Evolutionary conservation across 2,329 filamentous ascomycete genomes (phyloP).

Genomic region (Atkinsonella texensis): DNA sequence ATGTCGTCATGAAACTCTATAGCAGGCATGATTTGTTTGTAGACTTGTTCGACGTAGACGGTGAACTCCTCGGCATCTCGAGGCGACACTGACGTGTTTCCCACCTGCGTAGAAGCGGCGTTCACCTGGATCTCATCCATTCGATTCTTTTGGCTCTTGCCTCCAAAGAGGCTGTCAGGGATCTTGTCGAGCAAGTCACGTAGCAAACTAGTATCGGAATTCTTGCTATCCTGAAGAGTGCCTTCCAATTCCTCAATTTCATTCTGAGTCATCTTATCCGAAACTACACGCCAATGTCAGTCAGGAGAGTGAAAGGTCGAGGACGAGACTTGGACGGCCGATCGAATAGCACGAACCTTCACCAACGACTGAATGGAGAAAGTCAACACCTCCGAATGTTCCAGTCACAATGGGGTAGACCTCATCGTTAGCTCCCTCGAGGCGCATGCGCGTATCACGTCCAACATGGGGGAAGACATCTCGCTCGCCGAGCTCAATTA

Average conservation of each 20-base stretch:
- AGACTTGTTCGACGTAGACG: conserved; percentile 59
- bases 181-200: conserved; percentile 73
- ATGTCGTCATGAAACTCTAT: conserved; percentile 86
- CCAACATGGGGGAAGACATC: conserved; percentile 84
- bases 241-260: conserved; percentile 82
- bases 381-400: conserved; percentile 91
- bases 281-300: conserved; percentile 36
- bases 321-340: not conserved
- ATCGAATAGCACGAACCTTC: conserved; percentile 32
- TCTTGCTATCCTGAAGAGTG: conserved; percentile 55
- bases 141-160: conserved; percentile 60
- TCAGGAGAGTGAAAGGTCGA: not conserved
- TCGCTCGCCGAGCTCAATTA: conserved; percentile 74
- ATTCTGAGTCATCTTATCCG: conserved; percentile 82
- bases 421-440: conserved; percentile 50
- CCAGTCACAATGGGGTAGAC: conserved; percentile 82
- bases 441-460: conserved; percentile 53
- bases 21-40: conserved; percentile 73
- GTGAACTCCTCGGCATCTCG: conserved; percentile 77
- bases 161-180: conserved; percentile 67
- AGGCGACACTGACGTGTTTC: conserved; percentile 62
- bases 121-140: conserved; percentile 71
- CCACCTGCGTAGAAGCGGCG: conserved; percentile 61
- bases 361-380: conserved; percentile 74
- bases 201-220: conserved; percentile 59